Percentiles rank a stretch among this genome's conserved stretches.
phyloP scores from a whole-genome alignment of 2,329 filamentous ascomycete genomes.

The Fusarium miscanthi region DNA sequence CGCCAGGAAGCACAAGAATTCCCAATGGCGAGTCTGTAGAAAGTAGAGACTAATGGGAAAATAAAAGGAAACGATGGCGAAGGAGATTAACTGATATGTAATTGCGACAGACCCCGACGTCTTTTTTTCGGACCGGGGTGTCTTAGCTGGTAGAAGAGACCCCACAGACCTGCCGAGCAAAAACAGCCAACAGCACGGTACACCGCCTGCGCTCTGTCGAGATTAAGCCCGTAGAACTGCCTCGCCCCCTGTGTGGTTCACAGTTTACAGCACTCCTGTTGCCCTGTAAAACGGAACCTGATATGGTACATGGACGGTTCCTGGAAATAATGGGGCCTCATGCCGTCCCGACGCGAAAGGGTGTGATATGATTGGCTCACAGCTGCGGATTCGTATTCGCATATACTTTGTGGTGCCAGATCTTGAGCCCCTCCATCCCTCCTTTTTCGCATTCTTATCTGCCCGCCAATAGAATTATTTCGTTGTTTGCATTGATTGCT shows the following conservation, averaged over 20 bases:
- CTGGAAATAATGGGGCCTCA: slow-evolving; percentile 22
- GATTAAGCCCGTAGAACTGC: slow-evolving; percentile 14
- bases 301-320: slow-evolving; percentile 20
- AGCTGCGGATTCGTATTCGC: slow-evolving; percentile 39
- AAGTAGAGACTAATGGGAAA: slow-evolving; percentile 33
- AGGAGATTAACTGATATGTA: slow-evolving; percentile 49
- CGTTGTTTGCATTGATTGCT: slow-evolving; percentile 1
- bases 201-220: slow-evolving; percentile 33
- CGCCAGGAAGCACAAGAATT: slow-evolving; percentile 21
- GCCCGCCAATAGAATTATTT: slow-evolving; percentile 8
- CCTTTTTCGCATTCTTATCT: slow-evolving; percentile 42
- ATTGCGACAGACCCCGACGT: slow-evolving; percentile 42
- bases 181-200: slow-evolving; percentile 21
- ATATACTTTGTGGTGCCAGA: slow-evolving; percentile 32
- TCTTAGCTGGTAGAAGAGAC: slow-evolving; percentile 18
- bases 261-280: slow-evolving; percentile 7
- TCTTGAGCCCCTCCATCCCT: slow-evolving; percentile 25
- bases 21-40: slow-evolving; percentile 34
- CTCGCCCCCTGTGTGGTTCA: slow-evolving; percentile 4
- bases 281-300: slow-evolving; percentile 21
- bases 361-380: slow-evolving; percentile 26
- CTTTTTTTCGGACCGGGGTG: slow-evolving; percentile 42
- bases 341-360: not conserved
- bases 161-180: slow-evolving; percentile 25
- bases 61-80: slow-evolving; percentile 36